phyloP scores from a whole-genome alignment of 306 rosid species.

The Trifolium dubium region DNA sequence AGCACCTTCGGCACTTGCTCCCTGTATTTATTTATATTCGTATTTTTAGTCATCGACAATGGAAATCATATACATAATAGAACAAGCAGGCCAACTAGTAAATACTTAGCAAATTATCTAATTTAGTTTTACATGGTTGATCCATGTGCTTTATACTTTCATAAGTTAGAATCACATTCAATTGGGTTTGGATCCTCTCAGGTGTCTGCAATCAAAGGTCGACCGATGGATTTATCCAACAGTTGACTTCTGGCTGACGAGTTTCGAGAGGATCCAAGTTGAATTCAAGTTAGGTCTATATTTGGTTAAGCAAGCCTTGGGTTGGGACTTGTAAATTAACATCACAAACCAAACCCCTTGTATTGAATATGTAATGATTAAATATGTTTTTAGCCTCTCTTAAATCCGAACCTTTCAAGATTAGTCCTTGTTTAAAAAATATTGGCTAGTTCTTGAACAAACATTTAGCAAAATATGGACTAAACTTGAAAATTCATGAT shows the following conservation, averaged over 20 bases:
- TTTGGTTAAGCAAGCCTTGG: background rate
- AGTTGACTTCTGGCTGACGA: background rate
- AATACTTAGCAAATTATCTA: background rate
- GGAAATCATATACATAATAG: background rate
- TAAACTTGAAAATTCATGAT: background rate
- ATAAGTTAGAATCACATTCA: constrained; percentile 8
- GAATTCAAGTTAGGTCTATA: background rate
- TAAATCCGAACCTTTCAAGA: background rate
- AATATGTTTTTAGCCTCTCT: background rate
- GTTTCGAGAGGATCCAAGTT: background rate
- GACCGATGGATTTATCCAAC: background rate
- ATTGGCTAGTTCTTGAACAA: background rate
- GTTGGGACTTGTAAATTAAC: background rate
- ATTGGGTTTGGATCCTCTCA: background rate
- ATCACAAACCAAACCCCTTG: constrained; percentile 5
- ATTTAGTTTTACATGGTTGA: background rate
- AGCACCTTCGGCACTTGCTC: constrained; percentile 89
- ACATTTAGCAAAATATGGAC: too few species aligned
- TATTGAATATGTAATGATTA: background rate
- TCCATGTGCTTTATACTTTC: background rate
- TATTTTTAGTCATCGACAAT: constrained; percentile 12
- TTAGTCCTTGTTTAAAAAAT: background rate
- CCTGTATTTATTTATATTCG: constrained; percentile 50
- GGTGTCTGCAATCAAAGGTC: background rate
- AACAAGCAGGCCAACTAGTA: background rate